Base-by-base conservation (phyloP, 768 basidiomycete species). In the Sutorius australiensis region DNA sequence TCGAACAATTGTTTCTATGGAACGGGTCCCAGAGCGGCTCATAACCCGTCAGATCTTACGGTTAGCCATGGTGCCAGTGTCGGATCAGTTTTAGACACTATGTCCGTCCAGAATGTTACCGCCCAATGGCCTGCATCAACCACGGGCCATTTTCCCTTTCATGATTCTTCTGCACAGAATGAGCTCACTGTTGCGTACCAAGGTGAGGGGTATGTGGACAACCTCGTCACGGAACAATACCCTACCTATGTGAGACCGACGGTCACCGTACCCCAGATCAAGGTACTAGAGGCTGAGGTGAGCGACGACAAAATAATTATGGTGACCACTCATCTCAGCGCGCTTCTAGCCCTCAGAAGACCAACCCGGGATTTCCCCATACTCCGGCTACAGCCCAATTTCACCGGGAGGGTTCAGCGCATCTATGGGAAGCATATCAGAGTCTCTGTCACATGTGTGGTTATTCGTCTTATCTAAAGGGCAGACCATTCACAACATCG, bases 381-480 rank as follows among this genome's bases (percentile, higher is more conserved):
- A 44, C 49, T 19, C 44, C 12, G 50, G 30, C 14, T 19, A 33
- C 27, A 50, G 33, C 16, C 44, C 41, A 24, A 8, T 34, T 38
- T 49, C 51, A 16, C 42, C 40, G 7, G 28, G 24, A 33, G 41
- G n/a, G 24, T 17, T 33, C 7, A 14, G 37, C 19, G 12, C 21
- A 13, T 36, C 50, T 46, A 24, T 21, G 34, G 16, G 24, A 30
- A 47, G 54, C 21, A 19, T 17, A 3, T 34, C 42, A 14, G 45
- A 45, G 30, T 48, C 48, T 11, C 34, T 11, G 9, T 40, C 42
- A 6, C 50, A 46, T 16, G 62, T 61, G 13, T 54, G 50, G 21
- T 19, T 13, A 3, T 30, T 38, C 9, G 10, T 36, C 11, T 40
- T n/a, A 37, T 36, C 8, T 11, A n/a, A 42, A 21, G 13, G 17